phyloP scores from a whole-genome alignment of 177 flowering plant genomes.

The Vitis hybrid region DNA sequence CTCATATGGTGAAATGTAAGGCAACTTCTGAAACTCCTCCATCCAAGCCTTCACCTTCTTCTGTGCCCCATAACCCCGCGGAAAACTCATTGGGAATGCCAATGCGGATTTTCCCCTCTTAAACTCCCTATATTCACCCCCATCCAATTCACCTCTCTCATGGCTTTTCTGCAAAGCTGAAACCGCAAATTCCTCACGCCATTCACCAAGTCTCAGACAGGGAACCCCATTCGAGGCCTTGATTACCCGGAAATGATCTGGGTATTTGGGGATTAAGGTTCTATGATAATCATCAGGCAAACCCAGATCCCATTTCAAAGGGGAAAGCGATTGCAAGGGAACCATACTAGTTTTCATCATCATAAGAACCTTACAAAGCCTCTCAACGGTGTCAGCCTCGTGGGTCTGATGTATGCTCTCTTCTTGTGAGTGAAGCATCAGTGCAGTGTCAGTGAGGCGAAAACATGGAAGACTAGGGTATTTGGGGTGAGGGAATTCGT shows the following conservation, averaged over 20 bases:
- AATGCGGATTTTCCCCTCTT: slow-evolving; percentile 57
- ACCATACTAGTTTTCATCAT: slow-evolving; percentile 57
- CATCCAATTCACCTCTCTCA: slow-evolving; percentile 37
- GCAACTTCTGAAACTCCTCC: slow-evolving; percentile 91
- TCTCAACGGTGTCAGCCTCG: slow-evolving; percentile 56
- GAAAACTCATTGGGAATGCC: slow-evolving; percentile 83
- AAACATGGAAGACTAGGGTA: slow-evolving; percentile 78
- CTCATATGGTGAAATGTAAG: slow-evolving; percentile 93
- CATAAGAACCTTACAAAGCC: slow-evolving; percentile 76
- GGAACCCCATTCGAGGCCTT: slow-evolving; percentile 55
- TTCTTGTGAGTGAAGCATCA: slow-evolving; percentile 61
- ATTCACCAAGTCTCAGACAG: slow-evolving; percentile 48
- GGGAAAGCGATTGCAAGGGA: slow-evolving; percentile 58
- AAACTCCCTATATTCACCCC: slow-evolving; percentile 46
- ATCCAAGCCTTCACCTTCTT: slow-evolving; percentile 94
- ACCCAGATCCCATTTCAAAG: slow-evolving; percentile 89
- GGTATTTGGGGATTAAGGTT: slow-evolving; percentile 50
- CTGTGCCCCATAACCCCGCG: slow-evolving; percentile 82
- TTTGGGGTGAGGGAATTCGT: slow-evolving; percentile 72
- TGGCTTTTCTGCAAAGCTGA: slow-evolving; percentile 65
- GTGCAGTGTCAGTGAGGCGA: slow-evolving; percentile 63
- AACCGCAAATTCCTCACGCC: slow-evolving; percentile 72
- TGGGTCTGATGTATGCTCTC: slow-evolving; percentile 34
- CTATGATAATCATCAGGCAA: slow-evolving; percentile 69
- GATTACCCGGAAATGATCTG: slow-evolving; percentile 54